A percentile compares a stretch with the other conserved stretches of the same genome.
Conservation (phyloP, 331 rosid genomes). For the Pyracantha coccinea region DNA sequence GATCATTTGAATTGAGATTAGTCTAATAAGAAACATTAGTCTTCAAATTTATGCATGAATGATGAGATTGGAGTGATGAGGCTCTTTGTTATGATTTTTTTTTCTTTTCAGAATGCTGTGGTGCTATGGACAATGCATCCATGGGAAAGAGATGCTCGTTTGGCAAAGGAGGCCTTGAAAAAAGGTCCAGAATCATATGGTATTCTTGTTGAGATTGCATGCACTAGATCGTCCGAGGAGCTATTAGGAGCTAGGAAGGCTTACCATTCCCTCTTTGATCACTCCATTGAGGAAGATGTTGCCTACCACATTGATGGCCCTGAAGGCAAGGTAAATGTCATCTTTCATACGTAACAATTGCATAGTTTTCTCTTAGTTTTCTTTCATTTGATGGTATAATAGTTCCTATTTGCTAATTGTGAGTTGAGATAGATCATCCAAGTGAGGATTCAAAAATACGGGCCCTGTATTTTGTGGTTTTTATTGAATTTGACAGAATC, state of each 20-base stretch:
- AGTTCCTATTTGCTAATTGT: not conserved
- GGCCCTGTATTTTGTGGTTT: not conserved
- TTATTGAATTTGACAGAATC: not conserved
- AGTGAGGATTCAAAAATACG: not conserved
- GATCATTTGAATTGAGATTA: not conserved
- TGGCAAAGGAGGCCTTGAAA: conserved; percentile 58
- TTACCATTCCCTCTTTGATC: conserved; percentile 89
- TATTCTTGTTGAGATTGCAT: conserved; percentile 67
- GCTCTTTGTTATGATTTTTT: not conserved
- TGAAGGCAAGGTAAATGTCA: conserved; percentile 50
- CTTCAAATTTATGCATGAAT: not conserved
- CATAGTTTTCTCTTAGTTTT: not conserved
- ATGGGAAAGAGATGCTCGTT: conserved; percentile 96
- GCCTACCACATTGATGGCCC: conserved; percentile 46
- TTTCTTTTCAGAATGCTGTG: conserved; percentile 50
- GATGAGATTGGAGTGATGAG: too few relatives aligned
- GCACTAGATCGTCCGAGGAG: conserved; percentile 82
- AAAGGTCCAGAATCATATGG: conserved; percentile 46
- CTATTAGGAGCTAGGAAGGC: conserved; percentile 85
- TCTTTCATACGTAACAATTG: not conserved
- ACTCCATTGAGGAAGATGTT: conserved; percentile 88
- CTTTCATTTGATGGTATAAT: not conserved
- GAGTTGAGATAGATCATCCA: not conserved
- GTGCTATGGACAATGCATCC: conserved; percentile 91
- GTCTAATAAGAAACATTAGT: not conserved